These are phyloP conservation scores for Aspergillus fumigatus DNA, from an alignment of 2,329 filamentous ascomycete species.

Conservation along the genomic window DNA sequence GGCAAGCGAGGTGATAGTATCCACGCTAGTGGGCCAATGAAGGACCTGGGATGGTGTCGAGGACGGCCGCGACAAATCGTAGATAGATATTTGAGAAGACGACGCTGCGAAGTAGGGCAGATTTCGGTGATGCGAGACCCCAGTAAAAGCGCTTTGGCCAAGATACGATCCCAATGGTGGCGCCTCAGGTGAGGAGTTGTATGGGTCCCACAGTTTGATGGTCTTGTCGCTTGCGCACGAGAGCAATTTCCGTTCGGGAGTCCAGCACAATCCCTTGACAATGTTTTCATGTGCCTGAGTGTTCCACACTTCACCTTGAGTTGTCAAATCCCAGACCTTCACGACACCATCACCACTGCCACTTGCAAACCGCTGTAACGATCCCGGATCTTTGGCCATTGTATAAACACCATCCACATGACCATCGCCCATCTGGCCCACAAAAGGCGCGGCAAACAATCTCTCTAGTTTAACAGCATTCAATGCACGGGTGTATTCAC, in stretches of 20 bases:
- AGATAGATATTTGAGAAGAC: constrained; percentile 76
- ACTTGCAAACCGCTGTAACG: constrained; percentile 70
- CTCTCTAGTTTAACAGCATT: constrained; percentile 90
- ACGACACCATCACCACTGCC: constrained; percentile 88
- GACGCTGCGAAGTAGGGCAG: constrained; percentile 72
- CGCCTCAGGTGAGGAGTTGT: constrained; percentile 63
- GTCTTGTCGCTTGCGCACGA: constrained; percentile 83
- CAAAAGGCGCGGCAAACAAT: constrained; percentile 81
- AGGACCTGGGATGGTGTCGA: constrained; percentile 74
- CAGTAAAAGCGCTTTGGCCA: constrained; percentile 76
- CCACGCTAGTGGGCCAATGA: constrained; percentile 79
- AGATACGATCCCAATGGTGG: constrained; percentile 81
- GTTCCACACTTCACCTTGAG: constrained; percentile 69
- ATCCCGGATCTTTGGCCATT: constrained; percentile 73
- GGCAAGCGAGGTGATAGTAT: constrained; percentile 81
- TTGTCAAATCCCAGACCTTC: constrained; percentile 84
- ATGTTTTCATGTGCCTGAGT: constrained; percentile 85
- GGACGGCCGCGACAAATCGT: constrained; percentile 77
- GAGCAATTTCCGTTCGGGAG: constrained; percentile 74
- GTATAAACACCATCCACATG: constrained; percentile 89
- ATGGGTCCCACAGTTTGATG: constrained; percentile 89
- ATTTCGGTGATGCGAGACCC: constrained; percentile 75
- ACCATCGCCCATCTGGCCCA: constrained; percentile 80
- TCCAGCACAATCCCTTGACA: constrained; percentile 89
- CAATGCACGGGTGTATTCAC: constrained; percentile 74